phyloP scores from a whole-genome alignment of 163 green algal genomes.

The Chlamydomonas reinhardtii region DNA sequence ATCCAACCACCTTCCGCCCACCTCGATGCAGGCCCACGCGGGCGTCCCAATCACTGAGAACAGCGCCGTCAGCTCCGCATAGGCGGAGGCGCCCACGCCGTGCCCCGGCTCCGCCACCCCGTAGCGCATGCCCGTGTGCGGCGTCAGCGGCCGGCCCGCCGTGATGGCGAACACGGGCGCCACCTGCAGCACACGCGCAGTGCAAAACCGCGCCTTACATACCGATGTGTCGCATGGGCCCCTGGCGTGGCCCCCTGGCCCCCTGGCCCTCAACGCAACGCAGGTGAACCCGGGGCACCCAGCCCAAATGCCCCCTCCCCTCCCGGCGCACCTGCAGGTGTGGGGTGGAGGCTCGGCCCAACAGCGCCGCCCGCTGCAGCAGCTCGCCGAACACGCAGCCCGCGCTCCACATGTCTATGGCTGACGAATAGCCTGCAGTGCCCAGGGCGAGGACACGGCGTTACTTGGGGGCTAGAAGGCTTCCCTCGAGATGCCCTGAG shows the following conservation, averaged over 20 bases:
- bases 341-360: slow-evolving; percentile 82
- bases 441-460: too few relatives aligned
- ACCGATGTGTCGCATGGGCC: too few relatives aligned
- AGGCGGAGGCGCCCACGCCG: slow-evolving; percentile 15
- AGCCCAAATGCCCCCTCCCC: too few relatives aligned
- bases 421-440: not conserved
- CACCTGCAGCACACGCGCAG: slow-evolving; percentile 54
- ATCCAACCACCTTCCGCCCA: too few relatives aligned
- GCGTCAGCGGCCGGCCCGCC: slow-evolving; percentile 74
- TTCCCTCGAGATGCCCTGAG: too few relatives aligned
- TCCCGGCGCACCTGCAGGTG: slow-evolving; percentile 69
- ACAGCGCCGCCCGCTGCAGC: slow-evolving; percentile 83
- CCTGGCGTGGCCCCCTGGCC: too few relatives aligned
- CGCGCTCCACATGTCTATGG: slow-evolving; percentile 91
- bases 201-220: too few relatives aligned
- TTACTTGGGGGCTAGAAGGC: too few relatives aligned
- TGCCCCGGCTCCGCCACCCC: slow-evolving; percentile 7
- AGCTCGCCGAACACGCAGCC: slow-evolving; percentile 96
- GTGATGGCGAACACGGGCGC: slow-evolving; percentile 86
- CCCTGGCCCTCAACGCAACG: too few relatives aligned
- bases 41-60: slow-evolving; percentile 93
- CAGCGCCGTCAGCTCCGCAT: slow-evolving; percentile 81
- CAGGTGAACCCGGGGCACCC: too few relatives aligned
- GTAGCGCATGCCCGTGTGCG: slow-evolving; percentile 67
- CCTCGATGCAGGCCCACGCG: slow-evolving; percentile 84